A percentile compares a stretch with the other conserved stretches of the same genome.
Conservation (phyloP, 306 rosid species). For the Cucumis cinereus region DNA sequence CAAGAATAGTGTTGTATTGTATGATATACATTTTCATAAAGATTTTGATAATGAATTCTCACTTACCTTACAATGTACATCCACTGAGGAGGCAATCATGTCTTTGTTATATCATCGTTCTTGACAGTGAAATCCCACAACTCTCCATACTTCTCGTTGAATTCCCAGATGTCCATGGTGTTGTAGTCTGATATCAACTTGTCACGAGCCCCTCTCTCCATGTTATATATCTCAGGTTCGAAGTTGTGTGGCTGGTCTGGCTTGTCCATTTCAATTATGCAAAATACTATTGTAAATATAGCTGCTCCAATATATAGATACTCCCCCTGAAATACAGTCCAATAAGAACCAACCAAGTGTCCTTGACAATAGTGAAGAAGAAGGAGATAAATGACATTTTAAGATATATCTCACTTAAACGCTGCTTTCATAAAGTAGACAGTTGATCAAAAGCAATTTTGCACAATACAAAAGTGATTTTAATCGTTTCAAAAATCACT, state of each 20-base stretch:
- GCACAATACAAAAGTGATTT: no score
- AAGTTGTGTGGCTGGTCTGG: conserved; percentile 91
- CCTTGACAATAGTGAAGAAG: background rate
- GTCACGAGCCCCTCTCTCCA: conserved; percentile 90
- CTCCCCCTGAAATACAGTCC: conserved; percentile 52
- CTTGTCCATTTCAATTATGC: conserved; percentile 92
- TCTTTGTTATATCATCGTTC: conserved; percentile 41
- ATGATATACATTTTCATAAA: background rate
- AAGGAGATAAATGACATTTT: background rate
- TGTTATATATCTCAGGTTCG: conserved; percentile 87
- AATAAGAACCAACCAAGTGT: background rate
- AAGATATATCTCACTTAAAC: background rate
- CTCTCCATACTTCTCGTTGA: conserved; percentile 85
- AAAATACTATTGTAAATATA: conserved; percentile 53
- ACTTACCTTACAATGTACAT: background rate
- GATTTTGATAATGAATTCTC: background rate
- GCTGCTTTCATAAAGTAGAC: no score
- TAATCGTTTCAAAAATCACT: no score
- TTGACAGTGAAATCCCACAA: conserved; percentile 84
- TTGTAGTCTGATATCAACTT: conserved; percentile 85
- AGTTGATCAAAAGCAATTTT: no score
- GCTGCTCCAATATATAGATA: conserved; percentile 79
- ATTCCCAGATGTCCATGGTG: conserved; percentile 86
- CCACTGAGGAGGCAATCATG: conserved; percentile 18
- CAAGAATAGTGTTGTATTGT: background rate